Conservation (phyloP, 768 basidiomycete species). For the Rhodotorula graminis region DNA sequence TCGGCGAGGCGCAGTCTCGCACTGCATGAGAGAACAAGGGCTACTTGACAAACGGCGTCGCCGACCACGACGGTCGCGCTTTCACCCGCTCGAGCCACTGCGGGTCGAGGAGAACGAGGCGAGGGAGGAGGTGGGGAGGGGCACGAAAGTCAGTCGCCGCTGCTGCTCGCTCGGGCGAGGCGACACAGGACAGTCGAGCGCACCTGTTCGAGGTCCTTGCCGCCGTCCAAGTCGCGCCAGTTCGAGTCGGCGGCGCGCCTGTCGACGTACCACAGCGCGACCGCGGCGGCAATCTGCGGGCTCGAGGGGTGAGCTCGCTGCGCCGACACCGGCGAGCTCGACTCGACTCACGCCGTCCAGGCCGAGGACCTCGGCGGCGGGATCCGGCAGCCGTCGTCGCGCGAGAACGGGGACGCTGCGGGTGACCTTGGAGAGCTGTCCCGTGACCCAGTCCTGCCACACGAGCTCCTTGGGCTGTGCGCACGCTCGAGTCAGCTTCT, state of each 20-base stretch:
- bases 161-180: too few relatives aligned
- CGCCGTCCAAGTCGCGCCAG: constrained; percentile 21
- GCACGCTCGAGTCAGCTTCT: neutral
- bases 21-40: too few relatives aligned
- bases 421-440: constrained; percentile 26
- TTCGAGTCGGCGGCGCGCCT: constrained; percentile 15
- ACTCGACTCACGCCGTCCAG: constrained; percentile 15
- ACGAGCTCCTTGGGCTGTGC: constrained; percentile 2
- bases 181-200: too few relatives aligned
- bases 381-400: neutral
- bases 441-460: constrained; percentile 12
- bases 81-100: constrained; percentile 11
- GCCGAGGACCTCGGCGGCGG: neutral
- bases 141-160: too few relatives aligned
- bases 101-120: neutral
- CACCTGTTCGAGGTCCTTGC: constrained; percentile 2
- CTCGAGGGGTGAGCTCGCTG: neutral
- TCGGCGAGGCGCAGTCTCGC: too few relatives aligned
- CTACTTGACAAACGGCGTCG: constrained; percentile 10
- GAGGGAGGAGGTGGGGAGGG: neutral
- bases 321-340: neutral
- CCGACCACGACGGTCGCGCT: neutral
- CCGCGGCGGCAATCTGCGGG: constrained; percentile 8
- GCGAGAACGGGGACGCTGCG: constrained; percentile 15
- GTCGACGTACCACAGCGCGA: constrained; percentile 21